Base-by-base conservation (phyloP, 345 rosid species). In the Excoecaria agallocha region DNA sequence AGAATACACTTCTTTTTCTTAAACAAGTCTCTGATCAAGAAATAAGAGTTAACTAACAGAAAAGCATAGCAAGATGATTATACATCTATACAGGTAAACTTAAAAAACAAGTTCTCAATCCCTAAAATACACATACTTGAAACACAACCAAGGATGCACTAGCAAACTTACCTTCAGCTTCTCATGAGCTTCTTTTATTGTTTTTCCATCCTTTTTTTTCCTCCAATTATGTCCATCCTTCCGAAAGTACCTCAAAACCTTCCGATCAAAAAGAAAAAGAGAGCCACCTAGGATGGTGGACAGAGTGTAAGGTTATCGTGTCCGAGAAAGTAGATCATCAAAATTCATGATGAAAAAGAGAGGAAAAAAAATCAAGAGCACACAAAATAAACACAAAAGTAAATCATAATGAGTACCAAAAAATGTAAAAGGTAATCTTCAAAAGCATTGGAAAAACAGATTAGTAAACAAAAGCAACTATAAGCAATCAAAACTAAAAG, bases 171-270 rank as follows among this genome's bases (percentile, higher is more conserved):
- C 93, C 90, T 90, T 92, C 38, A 92, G 84, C 88, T 89, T 90
- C 87, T 91, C 97, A 78, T 94, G 94, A 75, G 97, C 97, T 85
- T 93, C 98, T 86, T 83, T 92, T 30, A 92, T 90, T 12, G 93
- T 92, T 50, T 78, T 78, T 61, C 81, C 81, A 69, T 78, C 81
- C 62, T 61, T 78, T 73, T 78, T 78, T 68, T 78, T 73, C 74
- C 81, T 68, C 81, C 81, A 78, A 22, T 73, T 78, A 73, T 78
- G 81, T 45, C 81, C 81, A 62, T 78, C 81, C 66, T 74, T 78
- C 52, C 77, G 55, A 22, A 78, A 78, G 74, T 78, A 78, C 66
- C 81, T 78, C 74, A 73, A 74, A 30, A 78, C 81, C 74, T 78
- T 78, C 49, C 77, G 64, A 62, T 78, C 81, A 61, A 78, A 78